phyloP scores from a whole-genome alignment of 768 basidiomycete species.

The Phaffia tasmanica region DNA sequence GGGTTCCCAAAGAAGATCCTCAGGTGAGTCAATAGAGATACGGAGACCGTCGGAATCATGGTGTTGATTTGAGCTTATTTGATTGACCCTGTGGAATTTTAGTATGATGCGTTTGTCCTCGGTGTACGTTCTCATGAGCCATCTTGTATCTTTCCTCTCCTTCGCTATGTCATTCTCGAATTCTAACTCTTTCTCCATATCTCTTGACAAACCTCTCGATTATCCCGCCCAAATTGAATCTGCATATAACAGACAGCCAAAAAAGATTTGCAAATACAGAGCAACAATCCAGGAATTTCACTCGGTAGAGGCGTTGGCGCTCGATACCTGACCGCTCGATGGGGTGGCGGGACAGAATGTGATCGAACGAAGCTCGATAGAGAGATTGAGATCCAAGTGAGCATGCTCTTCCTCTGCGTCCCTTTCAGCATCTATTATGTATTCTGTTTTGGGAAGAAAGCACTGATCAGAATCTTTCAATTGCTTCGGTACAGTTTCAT shows the following conservation, averaged over 20 bases:
- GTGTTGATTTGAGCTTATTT: conserved; percentile 31
- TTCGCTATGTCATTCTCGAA: conserved; percentile 36
- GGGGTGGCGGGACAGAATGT: conserved; percentile 82
- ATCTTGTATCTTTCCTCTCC: conserved; percentile 24
- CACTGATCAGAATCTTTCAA: no score
- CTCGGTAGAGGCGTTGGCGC: conserved; percentile 66
- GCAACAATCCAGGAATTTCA: conserved; percentile 40
- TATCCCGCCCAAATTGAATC: conserved; percentile 42
- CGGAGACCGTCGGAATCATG: neutral
- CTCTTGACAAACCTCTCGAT: conserved; percentile 30
- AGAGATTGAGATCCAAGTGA: conserved; percentile 88
- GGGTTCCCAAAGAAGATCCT: conserved; percentile 70
- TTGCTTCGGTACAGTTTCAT: conserved; percentile 54
- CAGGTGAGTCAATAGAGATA: conserved; percentile 45
- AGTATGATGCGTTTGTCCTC: conserved; percentile 37
- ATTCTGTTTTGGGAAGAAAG: conserved; percentile 4
- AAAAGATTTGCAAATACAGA: conserved; percentile 41
- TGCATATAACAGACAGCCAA: conserved; percentile 44
- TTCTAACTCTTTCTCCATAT: conserved; percentile 27
- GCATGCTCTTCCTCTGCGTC: conserved; percentile 27
- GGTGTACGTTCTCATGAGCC: conserved; percentile 27
- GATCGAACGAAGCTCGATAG: conserved; percentile 80
- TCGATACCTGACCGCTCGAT: conserved; percentile 81
- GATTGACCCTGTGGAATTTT: conserved; percentile 29
- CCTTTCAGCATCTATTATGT: conserved; percentile 2